Percentiles rank a stretch among this genome's conserved stretches.
Conservation (phyloP, 129 eudicot genomes). For the Lactuca saligna region DNA sequence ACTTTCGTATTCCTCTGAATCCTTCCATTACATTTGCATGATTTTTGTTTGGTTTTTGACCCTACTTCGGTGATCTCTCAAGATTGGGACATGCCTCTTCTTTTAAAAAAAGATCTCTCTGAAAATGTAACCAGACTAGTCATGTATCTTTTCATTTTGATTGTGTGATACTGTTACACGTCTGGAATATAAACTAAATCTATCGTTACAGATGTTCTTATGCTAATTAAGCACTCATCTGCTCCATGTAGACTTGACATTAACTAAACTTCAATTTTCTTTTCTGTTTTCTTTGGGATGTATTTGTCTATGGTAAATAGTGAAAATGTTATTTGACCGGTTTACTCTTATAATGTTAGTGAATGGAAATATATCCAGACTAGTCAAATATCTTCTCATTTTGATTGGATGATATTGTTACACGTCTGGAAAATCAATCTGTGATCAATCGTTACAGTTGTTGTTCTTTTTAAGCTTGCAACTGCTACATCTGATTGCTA, state of each 20-base stretch:
- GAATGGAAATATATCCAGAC: conserved; percentile 25
- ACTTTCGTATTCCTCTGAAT: background rate
- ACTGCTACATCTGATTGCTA: conserved; percentile 36
- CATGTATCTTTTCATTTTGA: conserved; percentile 26
- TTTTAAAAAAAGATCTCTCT: background rate
- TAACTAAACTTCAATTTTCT: background rate
- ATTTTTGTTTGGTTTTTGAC: no score
- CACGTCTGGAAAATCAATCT: conserved; percentile 34
- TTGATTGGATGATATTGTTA: conserved; percentile 38
- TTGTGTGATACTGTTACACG: conserved; percentile 41
- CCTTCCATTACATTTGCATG: background rate
- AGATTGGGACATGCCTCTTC: background rate
- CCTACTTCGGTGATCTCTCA: no score
- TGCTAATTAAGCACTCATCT: conserved; percentile 27
- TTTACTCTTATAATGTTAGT: no score
- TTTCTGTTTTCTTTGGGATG: background rate
- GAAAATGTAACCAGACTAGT: conserved; percentile 35
- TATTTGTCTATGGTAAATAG: no score
- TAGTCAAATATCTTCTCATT: conserved; percentile 37
- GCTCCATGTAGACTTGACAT: conserved; percentile 40
- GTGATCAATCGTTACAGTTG: conserved; percentile 42
- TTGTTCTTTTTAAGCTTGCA: conserved; percentile 13
- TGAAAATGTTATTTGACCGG: no score
- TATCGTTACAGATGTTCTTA: conserved; percentile 39
- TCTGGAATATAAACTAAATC: conserved; percentile 34